A percentile compares a stretch with the other conserved stretches of the same genome.
These are phyloP conservation scores for Calendula officinalis DNA, from an alignment of 129 eudicot genomes.

Conservation along the genomic window DNA sequence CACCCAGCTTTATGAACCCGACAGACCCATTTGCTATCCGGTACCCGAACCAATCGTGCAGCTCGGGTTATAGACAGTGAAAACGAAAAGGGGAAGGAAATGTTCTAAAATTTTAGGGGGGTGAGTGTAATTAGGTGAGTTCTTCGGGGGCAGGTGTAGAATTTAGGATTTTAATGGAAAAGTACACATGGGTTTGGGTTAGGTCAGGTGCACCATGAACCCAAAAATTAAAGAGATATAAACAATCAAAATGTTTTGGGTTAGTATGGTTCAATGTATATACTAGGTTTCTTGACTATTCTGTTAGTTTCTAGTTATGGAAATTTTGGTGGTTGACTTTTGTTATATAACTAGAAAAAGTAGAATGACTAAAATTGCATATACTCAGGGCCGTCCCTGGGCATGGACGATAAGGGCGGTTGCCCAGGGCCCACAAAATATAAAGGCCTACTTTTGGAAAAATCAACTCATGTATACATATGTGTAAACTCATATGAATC, in stretches of 20 bases:
- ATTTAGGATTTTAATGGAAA: conserved; percentile 22
- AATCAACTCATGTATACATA: no score
- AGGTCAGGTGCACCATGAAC: conserved; percentile 15
- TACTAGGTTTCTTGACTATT: conserved; percentile 9
- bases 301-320: conserved; percentile 8
- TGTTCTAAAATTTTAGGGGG: conserved; percentile 18
- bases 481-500: no score
- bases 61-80: conserved; percentile 47
- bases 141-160: conserved; percentile 12
- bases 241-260: conserved; percentile 21
- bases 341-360: not conserved
- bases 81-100: not conserved
- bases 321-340: conserved; percentile 13
- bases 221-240: conserved; percentile 21
- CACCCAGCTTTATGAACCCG: conserved; percentile 26
- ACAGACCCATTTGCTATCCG: conserved; percentile 62
- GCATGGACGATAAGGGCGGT: no score
- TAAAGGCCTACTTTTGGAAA: no score
- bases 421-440: no score
- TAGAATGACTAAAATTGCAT: no score
- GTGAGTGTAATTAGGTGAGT: conserved; percentile 23
- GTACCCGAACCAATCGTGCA: conserved; percentile 52
- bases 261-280: conserved; percentile 14
- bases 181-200: conserved; percentile 16
- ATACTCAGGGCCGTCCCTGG: no score